Evolutionary conservation across 2,329 filamentous ascomycete species (phyloP), one percentile per base, ranked within the genome.

Genomic region (Rhynchosporium graminicola): DNA sequence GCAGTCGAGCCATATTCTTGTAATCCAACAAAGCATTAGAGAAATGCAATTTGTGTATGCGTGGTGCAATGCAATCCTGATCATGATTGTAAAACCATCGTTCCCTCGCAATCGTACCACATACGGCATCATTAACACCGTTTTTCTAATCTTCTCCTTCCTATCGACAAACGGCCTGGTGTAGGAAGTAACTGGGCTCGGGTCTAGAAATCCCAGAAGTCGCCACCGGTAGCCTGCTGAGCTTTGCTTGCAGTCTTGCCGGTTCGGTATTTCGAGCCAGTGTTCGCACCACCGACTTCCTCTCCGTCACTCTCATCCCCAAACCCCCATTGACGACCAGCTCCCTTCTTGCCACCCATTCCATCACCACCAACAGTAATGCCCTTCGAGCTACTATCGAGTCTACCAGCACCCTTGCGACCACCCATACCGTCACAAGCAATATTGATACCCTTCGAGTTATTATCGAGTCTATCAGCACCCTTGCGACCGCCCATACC

Each of bases 321-420:
- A 65, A 85, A 83, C 56, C 81, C 78, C 85, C 86, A 89, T 70
- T 80, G 75, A 40, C 70, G 63, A 3, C 69, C 67, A 15, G 64
- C 43, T 8, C 71, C 68, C 60, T 72, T 72, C 59, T 70, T 70
- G 13, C 69, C 70, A 40, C 70, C 71, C 65, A 70, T 70, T 20
- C 68, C 69, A 60, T 72, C 68, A 42, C 69, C 70, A 38, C 63
- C 70, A 31, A 67, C 70, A 36, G 71, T 69, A 55, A 79, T 76
- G 20, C 59, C 62, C 48, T 63, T 63, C 3, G 58, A 60, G 26
- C 55, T 54, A 13, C 65, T 79, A 82, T 62, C 80, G 76, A 83
- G 83, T 87, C 69, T 80, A 75, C 60, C 65, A 13, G 64, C 43
- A 10, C 71, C 68, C 59, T 72, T 72, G 58, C 70, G 69, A 10